A percentile compares a stretch with the other conserved stretches of the same genome.
These are phyloP conservation scores for Dendrostoma leiphaemia DNA, from an alignment of 2,329 filamentous ascomycete species.

Conservation along the genomic window DNA sequence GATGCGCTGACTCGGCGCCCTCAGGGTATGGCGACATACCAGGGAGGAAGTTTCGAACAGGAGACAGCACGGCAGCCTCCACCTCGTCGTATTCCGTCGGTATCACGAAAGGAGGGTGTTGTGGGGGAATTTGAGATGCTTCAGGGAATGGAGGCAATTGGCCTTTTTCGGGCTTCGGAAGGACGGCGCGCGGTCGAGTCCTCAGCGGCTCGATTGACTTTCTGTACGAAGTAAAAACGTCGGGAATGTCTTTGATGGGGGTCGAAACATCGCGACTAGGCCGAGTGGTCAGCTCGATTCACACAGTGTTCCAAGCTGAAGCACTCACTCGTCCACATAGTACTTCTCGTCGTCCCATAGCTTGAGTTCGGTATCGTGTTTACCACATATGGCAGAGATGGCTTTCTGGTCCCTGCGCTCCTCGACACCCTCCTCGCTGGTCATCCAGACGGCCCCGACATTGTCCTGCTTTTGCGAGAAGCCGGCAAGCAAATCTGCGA, in stretches of 20 bases:
- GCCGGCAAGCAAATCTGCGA: constrained; percentile 54
- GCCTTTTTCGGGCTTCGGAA: constrained; percentile 50
- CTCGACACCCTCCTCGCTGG: constrained; percentile 66
- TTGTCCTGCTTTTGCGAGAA: constrained; percentile 40
- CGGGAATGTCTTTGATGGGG: constrained; percentile 62
- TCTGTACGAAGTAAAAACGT: constrained; percentile 73
- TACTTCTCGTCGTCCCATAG: constrained; percentile 76
- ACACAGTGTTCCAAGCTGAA: too few species aligned
- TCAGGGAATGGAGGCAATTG: constrained; percentile 58
- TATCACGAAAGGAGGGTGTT: constrained; percentile 62
- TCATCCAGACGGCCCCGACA: constrained; percentile 72
- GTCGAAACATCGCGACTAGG: constrained; percentile 58
- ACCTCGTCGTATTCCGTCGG: constrained; percentile 54
- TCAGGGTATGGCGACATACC: constrained; percentile 53
- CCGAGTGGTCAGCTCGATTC: neutral
- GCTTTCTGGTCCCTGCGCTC: constrained; percentile 63
- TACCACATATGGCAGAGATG: constrained; percentile 51
- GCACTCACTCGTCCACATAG: constrained; percentile 71
- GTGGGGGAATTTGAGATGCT: constrained; percentile 48
- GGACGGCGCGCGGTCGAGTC: constrained; percentile 55
- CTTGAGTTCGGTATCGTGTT: constrained; percentile 57
- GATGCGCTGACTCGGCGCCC: constrained; percentile 57
- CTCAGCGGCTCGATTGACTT: constrained; percentile 72
- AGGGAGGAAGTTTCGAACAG: constrained; percentile 51
- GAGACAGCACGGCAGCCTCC: constrained; percentile 53